These are phyloP conservation scores for Calonectria multiphialidica DNA, from an alignment of 2,329 filamentous ascomycete species.

Conservation along the genomic window DNA sequence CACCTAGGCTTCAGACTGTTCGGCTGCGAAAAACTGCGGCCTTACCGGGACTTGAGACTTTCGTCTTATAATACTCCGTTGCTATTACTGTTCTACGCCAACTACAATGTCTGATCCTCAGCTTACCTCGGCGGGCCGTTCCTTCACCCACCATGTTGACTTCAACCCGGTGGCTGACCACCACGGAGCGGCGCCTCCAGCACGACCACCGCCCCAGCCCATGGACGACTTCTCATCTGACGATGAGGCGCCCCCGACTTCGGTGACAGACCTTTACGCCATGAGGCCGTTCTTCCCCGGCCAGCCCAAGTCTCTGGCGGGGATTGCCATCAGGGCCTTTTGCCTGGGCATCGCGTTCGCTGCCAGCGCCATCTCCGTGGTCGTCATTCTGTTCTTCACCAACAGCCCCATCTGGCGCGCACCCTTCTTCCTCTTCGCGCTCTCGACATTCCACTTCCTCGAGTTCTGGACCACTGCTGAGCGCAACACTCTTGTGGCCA, in stretches of 20 bases:
- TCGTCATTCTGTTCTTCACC: constrained; percentile 50
- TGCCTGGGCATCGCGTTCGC: constrained; percentile 62
- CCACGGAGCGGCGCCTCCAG: constrained; percentile 23
- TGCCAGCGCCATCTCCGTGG: constrained; percentile 47
- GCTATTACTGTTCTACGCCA: constrained; percentile 21
- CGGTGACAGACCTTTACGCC: constrained; percentile 43
- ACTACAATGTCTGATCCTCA: constrained; percentile 28
- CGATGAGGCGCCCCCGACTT: constrained; percentile 25
- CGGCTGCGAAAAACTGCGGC: not conserved
- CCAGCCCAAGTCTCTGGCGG: constrained; percentile 68
- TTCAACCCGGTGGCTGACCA: constrained; percentile 36
- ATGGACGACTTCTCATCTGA: constrained; percentile 31
- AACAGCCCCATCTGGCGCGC: constrained; percentile 69
- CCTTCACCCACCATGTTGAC: constrained; percentile 24
- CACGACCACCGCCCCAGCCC: constrained; percentile 2
- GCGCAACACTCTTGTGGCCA: constrained; percentile 82
- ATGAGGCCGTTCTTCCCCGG: constrained; percentile 56
- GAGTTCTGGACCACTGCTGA: constrained; percentile 93
- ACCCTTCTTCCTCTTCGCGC: constrained; percentile 75
- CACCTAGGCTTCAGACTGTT: not conserved
- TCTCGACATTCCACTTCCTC: constrained; percentile 92
- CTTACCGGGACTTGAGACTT: not conserved
- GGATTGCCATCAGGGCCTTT: constrained; percentile 70
- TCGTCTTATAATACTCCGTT: constrained; percentile 21
- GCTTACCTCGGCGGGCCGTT: constrained; percentile 11